Percentiles rank a stretch among this genome's conserved stretches.
These are phyloP conservation scores for Zymoseptoria passerinii DNA, from an alignment of 2,329 filamentous ascomycete genomes.

Conservation along the genomic window DNA sequence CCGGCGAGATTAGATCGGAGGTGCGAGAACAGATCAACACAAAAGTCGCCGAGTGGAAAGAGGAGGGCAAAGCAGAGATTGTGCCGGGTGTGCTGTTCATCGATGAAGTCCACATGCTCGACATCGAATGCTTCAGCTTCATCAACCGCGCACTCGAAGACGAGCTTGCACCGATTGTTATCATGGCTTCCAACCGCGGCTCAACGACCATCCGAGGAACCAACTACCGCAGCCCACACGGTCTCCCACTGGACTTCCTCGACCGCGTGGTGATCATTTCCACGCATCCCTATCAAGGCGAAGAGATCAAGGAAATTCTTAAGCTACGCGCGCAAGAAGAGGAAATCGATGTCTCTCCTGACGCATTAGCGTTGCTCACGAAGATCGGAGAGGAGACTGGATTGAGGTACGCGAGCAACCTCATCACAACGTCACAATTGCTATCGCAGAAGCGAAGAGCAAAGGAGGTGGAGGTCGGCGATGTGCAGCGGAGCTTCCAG, in stretches of 20 bases:
- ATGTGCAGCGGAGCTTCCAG: constrained; percentile 87
- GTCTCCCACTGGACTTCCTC: constrained; percentile 88
- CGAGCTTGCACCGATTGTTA: constrained; percentile 90
- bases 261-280: constrained; percentile 95
- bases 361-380: constrained; percentile 84
- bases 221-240: constrained; percentile 86
- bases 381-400: constrained; percentile 93
- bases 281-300: constrained; percentile 71
- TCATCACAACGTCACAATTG: constrained; percentile 89
- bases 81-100: constrained; percentile 96
- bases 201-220: constrained; percentile 88
- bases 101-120: constrained; percentile 98
- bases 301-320: constrained; percentile 88
- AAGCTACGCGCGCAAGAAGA: constrained; percentile 91
- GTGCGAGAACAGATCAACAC: constrained; percentile 98
- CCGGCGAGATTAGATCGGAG: constrained; percentile 93
- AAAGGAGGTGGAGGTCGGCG: constrained; percentile 73
- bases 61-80: constrained; percentile 97
- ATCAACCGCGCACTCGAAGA: constrained; percentile 95
- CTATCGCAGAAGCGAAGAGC: constrained; percentile 77
- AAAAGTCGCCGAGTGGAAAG: constrained; percentile 98
- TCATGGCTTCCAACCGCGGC: constrained; percentile 97
- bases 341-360: constrained; percentile 82
- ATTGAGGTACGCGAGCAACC: constrained; percentile 90
- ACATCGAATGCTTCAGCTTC: constrained; percentile 98